Conservation (phyloP, 1,284 basidiomycete species). For the Somion occarium region DNA sequence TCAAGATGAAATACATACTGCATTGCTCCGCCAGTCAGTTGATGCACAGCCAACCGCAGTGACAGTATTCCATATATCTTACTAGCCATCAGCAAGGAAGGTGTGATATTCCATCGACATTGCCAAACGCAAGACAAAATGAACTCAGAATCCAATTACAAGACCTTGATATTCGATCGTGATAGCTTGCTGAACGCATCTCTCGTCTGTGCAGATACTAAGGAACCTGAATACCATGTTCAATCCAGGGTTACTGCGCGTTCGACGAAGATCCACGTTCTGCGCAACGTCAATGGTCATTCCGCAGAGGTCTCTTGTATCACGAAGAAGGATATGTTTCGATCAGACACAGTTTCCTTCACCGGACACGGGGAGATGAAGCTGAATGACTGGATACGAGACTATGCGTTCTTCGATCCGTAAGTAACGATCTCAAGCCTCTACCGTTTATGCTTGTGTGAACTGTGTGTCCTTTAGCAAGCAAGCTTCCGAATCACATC, state of each 20-base stretch:
- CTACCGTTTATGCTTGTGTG: too few species aligned
- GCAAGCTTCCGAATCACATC: not conserved
- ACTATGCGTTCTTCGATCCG: not conserved
- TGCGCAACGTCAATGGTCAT: too few species aligned
- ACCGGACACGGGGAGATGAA: not conserved
- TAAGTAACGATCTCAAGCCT: too few species aligned
- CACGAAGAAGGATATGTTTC: not conserved
- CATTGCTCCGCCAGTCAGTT: too few species aligned
- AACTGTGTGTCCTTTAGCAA: too few species aligned
- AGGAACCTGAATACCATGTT: not conserved
- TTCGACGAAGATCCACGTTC: not conserved
- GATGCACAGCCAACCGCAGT: too few species aligned
- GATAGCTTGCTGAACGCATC: not conserved
- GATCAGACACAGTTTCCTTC: not conserved
- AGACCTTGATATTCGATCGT: not conserved
- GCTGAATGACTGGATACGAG: not conserved
- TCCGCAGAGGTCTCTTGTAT: not conserved
- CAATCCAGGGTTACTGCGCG: not conserved
- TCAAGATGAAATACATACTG: too few species aligned
- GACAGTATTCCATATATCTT: too few species aligned
- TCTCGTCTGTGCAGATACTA: not conserved
- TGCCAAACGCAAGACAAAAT: too few species aligned
- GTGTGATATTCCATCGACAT: too few species aligned
- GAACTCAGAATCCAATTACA: not conserved
- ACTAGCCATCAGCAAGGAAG: too few species aligned